Evolutionary conservation across 306 rosid genomes (phyloP).

Genomic region (Nissolia schottii): DNA sequence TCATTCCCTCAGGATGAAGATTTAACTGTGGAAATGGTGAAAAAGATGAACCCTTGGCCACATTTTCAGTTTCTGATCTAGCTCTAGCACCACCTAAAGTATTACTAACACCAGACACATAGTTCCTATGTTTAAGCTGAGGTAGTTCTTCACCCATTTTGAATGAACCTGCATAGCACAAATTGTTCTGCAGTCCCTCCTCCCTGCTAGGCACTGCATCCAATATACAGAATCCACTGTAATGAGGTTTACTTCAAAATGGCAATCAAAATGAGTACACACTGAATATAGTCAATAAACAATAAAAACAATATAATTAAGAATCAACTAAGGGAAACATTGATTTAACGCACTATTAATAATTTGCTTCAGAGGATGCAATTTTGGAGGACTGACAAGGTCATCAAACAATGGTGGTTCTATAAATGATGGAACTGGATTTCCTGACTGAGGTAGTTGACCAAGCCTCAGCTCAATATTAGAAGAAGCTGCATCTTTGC

Average conservation of each 20-base stretch:
- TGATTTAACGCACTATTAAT: slow-evolving; percentile 45
- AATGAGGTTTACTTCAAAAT: slow-evolving; percentile 18
- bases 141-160: slow-evolving; percentile 28
- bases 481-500: slow-evolving; percentile 44
- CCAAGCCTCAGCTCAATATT: slow-evolving; percentile 62
- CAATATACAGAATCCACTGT: slow-evolving; percentile 17
- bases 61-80: slow-evolving; percentile 23
- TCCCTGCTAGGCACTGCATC: slow-evolving; percentile 35
- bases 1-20: slow-evolving; percentile 10
- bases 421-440: slow-evolving; percentile 29
- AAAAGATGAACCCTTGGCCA: slow-evolving; percentile 30
- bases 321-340: slow-evolving; percentile 17
- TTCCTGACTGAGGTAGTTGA: slow-evolving; percentile 47
- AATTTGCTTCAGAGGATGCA: slow-evolving; percentile 34
- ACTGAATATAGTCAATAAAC: not conserved
- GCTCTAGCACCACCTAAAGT: slow-evolving; percentile 25
- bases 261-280: not conserved
- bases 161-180: slow-evolving; percentile 24
- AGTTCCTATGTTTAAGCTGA: slow-evolving; percentile 33
- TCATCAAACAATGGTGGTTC: slow-evolving; percentile 40
- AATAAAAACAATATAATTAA: not conserved
- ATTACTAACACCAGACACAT: slow-evolving; percentile 30
- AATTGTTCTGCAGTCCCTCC: slow-evolving; percentile 28
- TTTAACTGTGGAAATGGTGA: slow-evolving; percentile 29
- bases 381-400: slow-evolving; percentile 37